Base-by-base conservation (phyloP, 345 rosid species). In the Gynandropsis gynandra region DNA sequence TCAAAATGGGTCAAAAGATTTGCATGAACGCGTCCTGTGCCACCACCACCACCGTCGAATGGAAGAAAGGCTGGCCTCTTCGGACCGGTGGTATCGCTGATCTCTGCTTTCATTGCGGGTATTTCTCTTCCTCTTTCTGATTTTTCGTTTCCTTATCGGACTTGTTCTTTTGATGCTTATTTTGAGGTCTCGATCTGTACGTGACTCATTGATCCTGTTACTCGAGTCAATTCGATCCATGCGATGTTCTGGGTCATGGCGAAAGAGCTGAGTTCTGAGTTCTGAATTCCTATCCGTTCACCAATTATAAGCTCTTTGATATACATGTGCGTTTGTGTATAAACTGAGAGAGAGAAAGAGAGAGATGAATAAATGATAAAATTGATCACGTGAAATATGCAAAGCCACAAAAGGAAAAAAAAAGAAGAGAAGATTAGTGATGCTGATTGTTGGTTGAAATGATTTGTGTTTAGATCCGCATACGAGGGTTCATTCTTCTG, bases 51-150 rank as follows among this genome's bases (percentile, higher is more conserved):
- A 71, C 76, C 56, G 73, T 20, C 37, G 83, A 83, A 64, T 86
- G 95, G 95, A 86, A 74, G 65, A 79, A 65, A 54, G 97, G 94
- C 1, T 89, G 95, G 97, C 78, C 74, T 61, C 64, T 89, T 74
- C 84, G 84, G 81, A 86, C 95, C 56, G 94, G 90, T 42, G 78
- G 71, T 38, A 68, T 56, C 48, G 94, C 87, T 66, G 76, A 61
- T 69, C 97, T 89, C 68, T 89, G 97, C 68, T 68, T 37, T 57
- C 64, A 63, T 58, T 89, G 97, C 88, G 95, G 97, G 97, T 89
- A 76, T n/a, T 15, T 43, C 47, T 50, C 34, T 66, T 43, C 60
- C 38, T 52, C 32, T 15, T 41, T 34, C 14, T 49, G 1, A 42
- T 42, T 45, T 63, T 41, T n/a, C 21, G n/a, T n/a, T n/a, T n/a